Conservation (phyloP, 2,329 filamentous ascomycete species). For the Diaporthe amygdali region DNA sequence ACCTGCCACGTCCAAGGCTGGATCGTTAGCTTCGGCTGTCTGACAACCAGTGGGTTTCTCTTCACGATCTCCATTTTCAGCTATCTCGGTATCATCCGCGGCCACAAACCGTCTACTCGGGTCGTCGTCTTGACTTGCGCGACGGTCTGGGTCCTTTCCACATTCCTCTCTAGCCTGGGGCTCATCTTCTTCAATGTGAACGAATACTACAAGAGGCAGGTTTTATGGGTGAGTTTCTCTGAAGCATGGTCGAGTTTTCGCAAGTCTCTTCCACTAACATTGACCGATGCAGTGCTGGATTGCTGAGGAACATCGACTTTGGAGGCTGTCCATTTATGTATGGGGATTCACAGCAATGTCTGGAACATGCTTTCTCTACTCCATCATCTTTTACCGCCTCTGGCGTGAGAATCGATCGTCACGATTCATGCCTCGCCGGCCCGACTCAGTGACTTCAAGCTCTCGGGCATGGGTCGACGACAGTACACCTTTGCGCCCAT, state of each 20-base stretch:
- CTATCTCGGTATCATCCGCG: conserved; percentile 64
- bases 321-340: conserved; percentile 66
- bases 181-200: conserved; percentile 48
- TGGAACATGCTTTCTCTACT: conserved; percentile 45
- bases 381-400: conserved; percentile 45
- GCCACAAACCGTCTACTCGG: conserved; percentile 55
- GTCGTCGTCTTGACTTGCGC: conserved; percentile 55
- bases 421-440: conserved; percentile 30
- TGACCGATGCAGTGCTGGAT: conserved; percentile 55
- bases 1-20: conserved; percentile 71
- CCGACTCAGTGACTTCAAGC: not conserved
- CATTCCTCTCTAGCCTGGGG: conserved; percentile 60
- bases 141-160: conserved; percentile 63
- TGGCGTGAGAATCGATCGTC: conserved; percentile 32
- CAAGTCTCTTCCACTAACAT: not conserved
- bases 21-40: conserved; percentile 69
- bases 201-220: conserved; percentile 11
- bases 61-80: conserved; percentile 70
- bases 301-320: conserved; percentile 54
- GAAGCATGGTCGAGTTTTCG: not conserved
- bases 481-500: conserved; percentile 34
- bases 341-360: conserved; percentile 61
- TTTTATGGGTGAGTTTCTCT: conserved; percentile 15
- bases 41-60: conserved; percentile 71
- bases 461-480: conserved; percentile 7